Base-by-base conservation (phyloP, 1,139 yeast genomes). In the Torulaspora pretoriensis region DNA sequence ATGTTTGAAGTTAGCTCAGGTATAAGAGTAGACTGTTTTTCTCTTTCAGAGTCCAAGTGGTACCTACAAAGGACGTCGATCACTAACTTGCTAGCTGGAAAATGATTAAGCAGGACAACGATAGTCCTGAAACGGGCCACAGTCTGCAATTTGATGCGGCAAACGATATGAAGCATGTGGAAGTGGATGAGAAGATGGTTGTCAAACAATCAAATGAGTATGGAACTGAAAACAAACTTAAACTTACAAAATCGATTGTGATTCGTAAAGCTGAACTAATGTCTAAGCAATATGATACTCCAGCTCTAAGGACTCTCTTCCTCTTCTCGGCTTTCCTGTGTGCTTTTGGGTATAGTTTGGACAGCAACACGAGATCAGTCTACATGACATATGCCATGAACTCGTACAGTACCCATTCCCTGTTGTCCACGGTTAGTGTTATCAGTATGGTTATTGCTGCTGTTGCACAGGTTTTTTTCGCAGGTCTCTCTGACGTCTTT, bases 331-430 rank as follows among this genome's bases (percentile, higher is more conserved):
- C 81, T 12, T 81, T 83, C 59, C 53, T 78, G 12, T 75, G 81
- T 47, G 75, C 86, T 19, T 84, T 81, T 58, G 77, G 76, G 30
- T 83, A 83, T 57, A 81, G 86, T n/a, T 67, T 84, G 28, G 89
- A 82, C 56, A 73, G 77, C 42, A 72, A 72, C 16, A 64, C 77
- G 35, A 72, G 88, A 52, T 67, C 63, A 42, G 70, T 72, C 24
- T 72, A 72, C 63, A 80, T 77, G 50, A 55, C 72, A 17, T 69
- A 70, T 49, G 89, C 89, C 4, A 75, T 85, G 19, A 64, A 71
- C 35, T 73, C 81, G 2, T 83, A 79, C 62, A 54, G 72, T 4
- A 57, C 68, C 16, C 89, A 81, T 61, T 78, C 89, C 9, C 68
- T 82, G 43, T 65, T 78, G 40, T 74, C 92, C 4, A 81, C 90